Conservation (phyloP, 441 rosid species). For the Omphalea diandra region DNA sequence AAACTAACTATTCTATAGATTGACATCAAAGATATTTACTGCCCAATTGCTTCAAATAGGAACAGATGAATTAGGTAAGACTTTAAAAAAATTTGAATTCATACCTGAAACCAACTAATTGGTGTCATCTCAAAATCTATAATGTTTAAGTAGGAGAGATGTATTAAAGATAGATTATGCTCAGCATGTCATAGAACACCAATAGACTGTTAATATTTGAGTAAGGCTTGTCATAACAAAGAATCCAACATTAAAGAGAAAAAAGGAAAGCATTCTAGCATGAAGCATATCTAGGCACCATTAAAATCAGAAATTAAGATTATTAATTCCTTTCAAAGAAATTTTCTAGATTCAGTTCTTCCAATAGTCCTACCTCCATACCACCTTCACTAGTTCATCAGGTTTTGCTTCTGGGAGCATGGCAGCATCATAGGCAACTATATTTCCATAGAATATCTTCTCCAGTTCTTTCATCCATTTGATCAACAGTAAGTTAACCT, state of each 20-base stretch:
- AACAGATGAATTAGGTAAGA: no score
- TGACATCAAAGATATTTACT: no score
- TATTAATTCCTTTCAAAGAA: background rate
- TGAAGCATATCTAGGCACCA: background rate
- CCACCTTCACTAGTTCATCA: slow-evolving; percentile 57
- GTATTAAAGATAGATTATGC: no score
- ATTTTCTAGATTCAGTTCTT: slow-evolving; percentile 1
- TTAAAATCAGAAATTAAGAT: background rate
- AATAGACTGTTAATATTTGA: background rate
- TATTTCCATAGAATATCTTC: slow-evolving; percentile 91
- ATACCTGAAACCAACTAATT: no score
- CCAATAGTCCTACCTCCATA: slow-evolving; percentile 67
- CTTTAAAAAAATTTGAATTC: no score
- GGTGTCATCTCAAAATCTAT: no score
- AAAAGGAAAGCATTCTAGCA: background rate
- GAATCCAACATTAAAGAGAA: background rate
- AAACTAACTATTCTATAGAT: background rate
- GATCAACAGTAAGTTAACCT: slow-evolving; percentile 85
- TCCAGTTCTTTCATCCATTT: slow-evolving; percentile 99
- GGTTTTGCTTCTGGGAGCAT: slow-evolving; percentile 82
- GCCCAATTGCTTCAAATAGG: no score
- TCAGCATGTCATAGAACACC: no score
- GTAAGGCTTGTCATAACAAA: background rate
- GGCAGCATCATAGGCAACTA: slow-evolving; percentile 84
- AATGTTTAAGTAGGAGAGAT: no score